Percentiles rank a stretch among this genome's conserved stretches.
phyloP scores from a whole-genome alignment of 106 monocot genomes.

The Allium sativum region DNA sequence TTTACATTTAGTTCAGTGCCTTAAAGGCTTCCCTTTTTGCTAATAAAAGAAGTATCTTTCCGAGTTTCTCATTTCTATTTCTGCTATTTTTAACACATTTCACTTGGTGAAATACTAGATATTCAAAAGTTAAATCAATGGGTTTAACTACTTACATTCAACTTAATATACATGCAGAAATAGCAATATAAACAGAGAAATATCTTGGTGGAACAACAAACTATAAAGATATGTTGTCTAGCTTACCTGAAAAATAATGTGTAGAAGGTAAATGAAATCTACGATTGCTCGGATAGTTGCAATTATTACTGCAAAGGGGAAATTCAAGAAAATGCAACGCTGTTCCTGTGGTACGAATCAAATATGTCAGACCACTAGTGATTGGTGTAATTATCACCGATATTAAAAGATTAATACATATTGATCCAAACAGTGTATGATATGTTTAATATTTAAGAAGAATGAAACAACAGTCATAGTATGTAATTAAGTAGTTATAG shows the following conservation, averaged over 20 bases:
- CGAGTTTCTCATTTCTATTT: too few relatives aligned
- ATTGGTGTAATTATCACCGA: background rate
- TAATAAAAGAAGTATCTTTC: too few relatives aligned
- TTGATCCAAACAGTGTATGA: background rate
- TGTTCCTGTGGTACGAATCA: conserved; percentile 19
- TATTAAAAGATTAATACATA: background rate
- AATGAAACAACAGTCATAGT: background rate
- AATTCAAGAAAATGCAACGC: conserved; percentile 50
- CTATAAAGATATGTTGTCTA: background rate
- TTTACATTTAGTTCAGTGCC: too few relatives aligned
- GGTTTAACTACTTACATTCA: too few relatives aligned
- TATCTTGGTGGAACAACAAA: too few relatives aligned
- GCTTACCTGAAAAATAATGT: conserved; percentile 79
- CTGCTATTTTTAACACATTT: too few relatives aligned
- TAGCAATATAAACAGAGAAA: too few relatives aligned
- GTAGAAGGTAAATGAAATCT: conserved; percentile 67
- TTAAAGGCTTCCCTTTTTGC: too few relatives aligned
- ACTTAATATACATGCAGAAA: too few relatives aligned
- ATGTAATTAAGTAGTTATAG: background rate
- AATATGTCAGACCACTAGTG: background rate
- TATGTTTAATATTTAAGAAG: background rate
- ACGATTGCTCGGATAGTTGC: conserved; percentile 58
- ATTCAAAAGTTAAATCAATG: too few relatives aligned
- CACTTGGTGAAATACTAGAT: too few relatives aligned
- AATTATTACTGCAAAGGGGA: conserved; percentile 39